Evolutionary conservation across 148 eudicot genomes (phyloP), one percentile per base, ranked within the genome.

Genomic region (Chenopodium formosanum): DNA sequence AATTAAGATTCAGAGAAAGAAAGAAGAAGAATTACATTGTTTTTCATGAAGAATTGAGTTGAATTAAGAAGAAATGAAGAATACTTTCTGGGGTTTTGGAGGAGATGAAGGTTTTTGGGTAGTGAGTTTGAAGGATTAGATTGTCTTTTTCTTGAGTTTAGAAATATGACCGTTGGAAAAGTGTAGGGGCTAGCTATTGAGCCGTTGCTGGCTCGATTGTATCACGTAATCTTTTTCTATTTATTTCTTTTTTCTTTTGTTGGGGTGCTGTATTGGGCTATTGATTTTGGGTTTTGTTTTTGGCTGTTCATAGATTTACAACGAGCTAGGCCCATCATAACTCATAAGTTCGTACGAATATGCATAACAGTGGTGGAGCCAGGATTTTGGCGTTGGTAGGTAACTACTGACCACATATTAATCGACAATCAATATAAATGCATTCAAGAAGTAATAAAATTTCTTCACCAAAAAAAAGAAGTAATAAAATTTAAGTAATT

Each of bases 121-220:
- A 25, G 37, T 34, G 79, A 53, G 60, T 11, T 25, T 46, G 8
- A 79, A 46, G 74, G 77, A 63, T 52, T 12, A 68, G 66, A 20
- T 81, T 13, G 79, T 75, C 65, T 67, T 74, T 78, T 44, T 11
- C 9, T 12, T 4, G 5, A 17, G 66, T 1, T 22, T 23, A 52
- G 25, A 78, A 84, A 87, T 87, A 73, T 84, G 85, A 84, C 89
- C 89, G 89, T 87, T 87, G 32, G 76, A 68, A 70, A 67, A 74
- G 44, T 22, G 79, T 70, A 32, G 52, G 7, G n/a, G 13, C 50
- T 71, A 73, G 32, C 78, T 66, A 82, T 44, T 83, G 81, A 63
- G 81, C 86, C 88, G 88, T 83, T 83, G 74, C 58, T n/a, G 67
- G 58, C 56, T 81, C 32, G 53, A 50, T 50, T 8, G 10, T 11